These are phyloP conservation scores for Phytophthora europaea DNA, from an alignment of 352 stramenopile genomes.

Conservation along the genomic window DNA sequence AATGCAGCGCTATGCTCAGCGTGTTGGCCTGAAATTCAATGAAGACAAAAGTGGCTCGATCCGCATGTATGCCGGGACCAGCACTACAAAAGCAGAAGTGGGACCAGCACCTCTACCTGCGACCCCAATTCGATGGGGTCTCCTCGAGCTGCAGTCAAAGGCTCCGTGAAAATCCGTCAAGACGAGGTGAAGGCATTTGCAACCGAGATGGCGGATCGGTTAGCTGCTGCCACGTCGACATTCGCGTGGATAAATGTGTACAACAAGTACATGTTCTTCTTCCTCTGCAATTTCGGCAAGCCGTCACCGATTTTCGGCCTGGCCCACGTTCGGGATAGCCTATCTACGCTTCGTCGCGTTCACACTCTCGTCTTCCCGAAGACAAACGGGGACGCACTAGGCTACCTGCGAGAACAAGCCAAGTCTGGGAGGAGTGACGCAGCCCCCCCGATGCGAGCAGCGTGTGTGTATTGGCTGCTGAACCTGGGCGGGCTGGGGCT, in stretches of 20 bases:
- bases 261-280: conserved; percentile 74
- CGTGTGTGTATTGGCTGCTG: conserved; percentile 55
- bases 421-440: conserved; percentile 14
- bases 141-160: conserved; percentile 57
- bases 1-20: conserved; percentile 37
- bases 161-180: conserved; percentile 44
- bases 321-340: conserved; percentile 27
- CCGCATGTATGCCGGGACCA: conserved; percentile 21
- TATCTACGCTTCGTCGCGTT: conserved; percentile 46
- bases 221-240: conserved; percentile 38
- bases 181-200: conserved; percentile 49
- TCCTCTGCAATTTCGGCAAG: conserved; percentile 60
- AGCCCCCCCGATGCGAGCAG: conserved; percentile 33
- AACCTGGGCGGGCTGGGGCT: conserved; percentile 52
- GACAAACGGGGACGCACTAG: conserved; percentile 48
- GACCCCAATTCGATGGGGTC: conserved; percentile 51
- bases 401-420: conserved; percentile 36
- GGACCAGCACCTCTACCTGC: conserved; percentile 37
- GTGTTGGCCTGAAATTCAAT: conserved; percentile 50
- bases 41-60: conserved; percentile 55
- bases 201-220: conserved; percentile 49
- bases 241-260: conserved; percentile 62
- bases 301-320: conserved; percentile 46
- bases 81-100: conserved; percentile 16
- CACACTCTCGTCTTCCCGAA: conserved; percentile 46